A percentile compares a stretch with the other conserved stretches of the same genome.
Evolutionary conservation across 176 grass and related monocot species (phyloP).

Genomic region (Pharus latifolius): DNA sequence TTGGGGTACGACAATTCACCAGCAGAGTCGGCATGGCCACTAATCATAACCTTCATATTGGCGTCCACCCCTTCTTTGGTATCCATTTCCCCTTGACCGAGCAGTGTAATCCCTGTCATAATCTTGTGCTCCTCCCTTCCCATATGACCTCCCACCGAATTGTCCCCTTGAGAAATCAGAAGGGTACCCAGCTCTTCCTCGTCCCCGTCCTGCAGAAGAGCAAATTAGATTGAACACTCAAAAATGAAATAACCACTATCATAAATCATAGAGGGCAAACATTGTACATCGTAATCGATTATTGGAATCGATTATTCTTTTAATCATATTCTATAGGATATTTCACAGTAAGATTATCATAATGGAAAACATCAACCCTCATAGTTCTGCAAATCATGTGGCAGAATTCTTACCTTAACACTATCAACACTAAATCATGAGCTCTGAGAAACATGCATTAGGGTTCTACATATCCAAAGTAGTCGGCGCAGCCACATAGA

Average conservation of each 20-base stretch:
- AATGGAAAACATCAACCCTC: not conserved
- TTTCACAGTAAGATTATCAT: not conserved
- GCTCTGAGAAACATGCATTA: not conserved
- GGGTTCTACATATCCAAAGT: not conserved
- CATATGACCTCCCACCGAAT: conserved; percentile 6
- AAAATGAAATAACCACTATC: not conserved
- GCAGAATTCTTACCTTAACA: too few relatives aligned
- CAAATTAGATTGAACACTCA: not conserved
- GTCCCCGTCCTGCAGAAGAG: conserved; percentile 22
- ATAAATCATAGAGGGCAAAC: not conserved
- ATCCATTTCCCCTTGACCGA: conserved; percentile 29
- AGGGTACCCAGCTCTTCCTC: conserved; percentile 16
- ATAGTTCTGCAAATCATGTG: too few relatives aligned
- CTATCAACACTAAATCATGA: not conserved
- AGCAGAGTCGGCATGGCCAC: not conserved
- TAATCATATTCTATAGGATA: not conserved
- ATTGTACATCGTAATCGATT: not conserved
- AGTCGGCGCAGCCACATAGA: not conserved
- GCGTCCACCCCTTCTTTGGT: conserved; percentile 24
- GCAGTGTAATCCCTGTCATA: conserved; percentile 24
- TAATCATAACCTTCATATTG: conserved; percentile 29
- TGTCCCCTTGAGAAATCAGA: conserved; percentile 22
- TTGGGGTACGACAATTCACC: conserved; percentile 1
- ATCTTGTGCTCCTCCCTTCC: not conserved
- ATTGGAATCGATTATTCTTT: not conserved